Conservation (phyloP, 805 yeast species). For the Candida verbasci region DNA sequence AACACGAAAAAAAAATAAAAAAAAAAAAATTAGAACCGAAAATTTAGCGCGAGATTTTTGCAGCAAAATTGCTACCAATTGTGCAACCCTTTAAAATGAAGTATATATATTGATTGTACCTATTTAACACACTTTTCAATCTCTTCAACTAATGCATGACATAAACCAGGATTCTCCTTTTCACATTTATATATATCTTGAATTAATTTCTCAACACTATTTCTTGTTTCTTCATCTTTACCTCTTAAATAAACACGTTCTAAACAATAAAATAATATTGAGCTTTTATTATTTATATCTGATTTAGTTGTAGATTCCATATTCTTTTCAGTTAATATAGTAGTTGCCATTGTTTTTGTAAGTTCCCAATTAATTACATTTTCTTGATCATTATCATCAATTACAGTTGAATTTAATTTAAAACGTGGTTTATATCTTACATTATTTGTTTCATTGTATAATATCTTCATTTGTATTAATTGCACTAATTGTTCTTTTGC, state of each 20-base stretch:
- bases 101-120: too few species aligned
- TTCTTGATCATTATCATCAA: slow-evolving; percentile 13
- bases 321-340: too few species aligned
- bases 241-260: slow-evolving; percentile 50
- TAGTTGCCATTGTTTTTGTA: neutral
- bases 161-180: slow-evolving; percentile 53
- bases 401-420: slow-evolving; percentile 11
- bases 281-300: slow-evolving; percentile 17
- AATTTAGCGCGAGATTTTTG: slow-evolving; percentile 1
- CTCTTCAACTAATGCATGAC: slow-evolving; percentile 66
- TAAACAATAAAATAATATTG: slow-evolving; percentile 42
- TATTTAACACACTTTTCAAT: slow-evolving; percentile 18
- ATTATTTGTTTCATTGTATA: slow-evolving; percentile 16
- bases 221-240: slow-evolving; percentile 42
- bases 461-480: slow-evolving; percentile 5
- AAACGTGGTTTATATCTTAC: slow-evolving; percentile 19
- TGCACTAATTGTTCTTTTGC: slow-evolving; percentile 1
- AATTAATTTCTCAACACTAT: slow-evolving; percentile 41
- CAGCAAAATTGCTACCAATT: too few species aligned
- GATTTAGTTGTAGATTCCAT: too few species aligned
- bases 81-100: slow-evolving; percentile 4
- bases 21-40: neutral
- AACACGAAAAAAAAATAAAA: slow-evolving; percentile 1
- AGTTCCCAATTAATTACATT: slow-evolving; percentile 11
- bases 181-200: slow-evolving; percentile 44